Base-by-base conservation (phyloP, 805 yeast genomes). In the Lipomyces anomalus region DNA sequence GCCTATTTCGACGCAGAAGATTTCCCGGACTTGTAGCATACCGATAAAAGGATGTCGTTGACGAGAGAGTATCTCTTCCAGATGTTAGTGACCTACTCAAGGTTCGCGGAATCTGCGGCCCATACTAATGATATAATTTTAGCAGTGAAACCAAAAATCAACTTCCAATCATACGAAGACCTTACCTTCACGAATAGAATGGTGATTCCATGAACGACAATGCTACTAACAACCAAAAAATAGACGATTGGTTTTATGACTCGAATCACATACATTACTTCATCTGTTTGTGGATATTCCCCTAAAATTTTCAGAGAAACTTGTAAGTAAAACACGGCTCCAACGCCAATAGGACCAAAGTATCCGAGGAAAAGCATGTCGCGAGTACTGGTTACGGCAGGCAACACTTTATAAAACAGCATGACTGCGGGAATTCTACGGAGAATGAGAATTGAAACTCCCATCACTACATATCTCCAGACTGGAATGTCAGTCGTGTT, bases 331-430 rank as follows among this genome's bases (percentile, higher is more conserved):
- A 75, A 78, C n/a, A 78, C 65, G 3, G 81, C 83, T 26, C 82
- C 82, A 3, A 78, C 81, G 21, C 88, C 88, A 59, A 82, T 79
- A 13, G 88, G 88, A 32, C 88, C 88, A 58, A 82, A 82, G 65
- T 78, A 85, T 2, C 52, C 44, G 22, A 3, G 21, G 11, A 13
- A 21, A 18, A 22, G 1, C 18, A 18, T 18, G 11, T 13, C n/a
- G 2, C 17, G 23, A 30, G 24, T 40, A 13, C 21, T 21, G 16
- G 38, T 17, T 24, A 16, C 5, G 7, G 9, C 6, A n/a, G 21
- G 9, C n/a, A 7, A n/a, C 18, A 22, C 77, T 1, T 76, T 76
- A 59, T 79, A 79, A 23, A 78, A 66, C 1, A 46, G 71, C 30
- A 80, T 55, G 11, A 62, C 33, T 4, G 57, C 60, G 0, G 70